Base-by-base conservation (phyloP, 2,329 filamentous ascomycete species). In the Clonostachys chloroleuca region DNA sequence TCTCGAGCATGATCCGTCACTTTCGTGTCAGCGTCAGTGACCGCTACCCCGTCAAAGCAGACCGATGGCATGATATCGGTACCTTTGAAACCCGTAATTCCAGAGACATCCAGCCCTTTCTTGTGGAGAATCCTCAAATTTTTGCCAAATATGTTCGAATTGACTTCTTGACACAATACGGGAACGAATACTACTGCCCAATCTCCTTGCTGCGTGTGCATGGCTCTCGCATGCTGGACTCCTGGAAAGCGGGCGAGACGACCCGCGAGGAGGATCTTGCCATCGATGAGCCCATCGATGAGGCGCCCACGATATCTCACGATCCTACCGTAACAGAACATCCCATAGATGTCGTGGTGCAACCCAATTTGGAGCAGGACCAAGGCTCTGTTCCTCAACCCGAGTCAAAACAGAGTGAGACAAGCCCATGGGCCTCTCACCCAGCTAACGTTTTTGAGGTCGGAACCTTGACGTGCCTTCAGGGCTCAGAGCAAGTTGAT, bases 161-260 rank as follows among this genome's bases (percentile, higher is more conserved):
- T 49, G 94, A 99, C 61, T 94, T 97, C 53, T 65, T 97, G 43
- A 90, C 84, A 5, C 92, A 99, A 63, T 99, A 92, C 63, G 94
- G 94, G 9, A 95, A 92, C 56, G 94, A 99, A 63, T 99, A 89
- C 63, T 99, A 96, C 63, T 99, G 94, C 59, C 94, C 94, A 0
- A 73, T 99, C 14, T 96, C 92, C 50, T 69, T 99, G 16, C 74
- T 99, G 46, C 83, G 94, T 47, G 87, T 99, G 6, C 94, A 99
- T 66, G 94, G 94, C 7, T 96, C 92, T 0, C 94, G 96, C 73
- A 87, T 99, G 84, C 82, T 97, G 57, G 91, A 99, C 62, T 92
- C 92, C 48, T 89, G 88, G 72, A 90, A 92, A 61, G 88, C 95
- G 47, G 85, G 88, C 48, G 89, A 95, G 53, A 72, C 76, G 39